Base-by-base conservation (phyloP, 2,329 filamentous ascomycete species). In the Ophiosphaerella korrae region DNA sequence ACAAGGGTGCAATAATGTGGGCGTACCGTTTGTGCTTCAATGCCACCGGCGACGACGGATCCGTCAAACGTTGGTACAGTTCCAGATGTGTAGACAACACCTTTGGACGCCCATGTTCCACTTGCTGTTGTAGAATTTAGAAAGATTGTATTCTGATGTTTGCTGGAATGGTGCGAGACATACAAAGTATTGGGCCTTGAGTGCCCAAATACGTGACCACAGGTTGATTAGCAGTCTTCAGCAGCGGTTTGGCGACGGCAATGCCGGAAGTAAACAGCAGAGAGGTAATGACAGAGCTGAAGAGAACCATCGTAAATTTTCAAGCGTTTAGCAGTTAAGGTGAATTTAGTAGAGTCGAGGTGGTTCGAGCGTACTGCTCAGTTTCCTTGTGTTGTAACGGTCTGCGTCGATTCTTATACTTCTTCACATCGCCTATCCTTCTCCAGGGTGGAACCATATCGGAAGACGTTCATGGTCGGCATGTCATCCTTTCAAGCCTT, bases 151-250 rank as follows among this genome's bases (percentile, higher is more conserved):
- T n/a, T 16, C 14, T 14, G 40, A 16, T 35, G 37, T 21, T 21
- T 23, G 16, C 33, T 9, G 12, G 18, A 9, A 16, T 14, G 3
- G 34, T n/a, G 5, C 1, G 14, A 16, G 7, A 14, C 52, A 33
- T 55, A 66, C 63, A 70, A 2, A 70, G 42, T 18, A 71, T 65
- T 7, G 62, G 59, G 0, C 67, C 63, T 55, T 71, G 64, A 12
- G 58, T 71, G 23, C 68, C 67, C 1, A 71, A 58, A 29, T 71
- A 71, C 8, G 66, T 70, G 1, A 71, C 58, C 3, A 67, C 60
- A 2, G 67, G 63, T 38, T 66, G 60, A 31, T 62, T 45, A 21
- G 61, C 58, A 5, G 55, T 31, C 40, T 68, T 70, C 3, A 59
- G 54, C 18, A 60, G 52, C 1, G 63, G 54, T 24, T 51, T 63